Evolutionary conservation across 1,284 basidiomycete genomes (phyloP), one percentile per base, ranked within the genome.

Genomic region (Cryptococcus sp.): DNA sequence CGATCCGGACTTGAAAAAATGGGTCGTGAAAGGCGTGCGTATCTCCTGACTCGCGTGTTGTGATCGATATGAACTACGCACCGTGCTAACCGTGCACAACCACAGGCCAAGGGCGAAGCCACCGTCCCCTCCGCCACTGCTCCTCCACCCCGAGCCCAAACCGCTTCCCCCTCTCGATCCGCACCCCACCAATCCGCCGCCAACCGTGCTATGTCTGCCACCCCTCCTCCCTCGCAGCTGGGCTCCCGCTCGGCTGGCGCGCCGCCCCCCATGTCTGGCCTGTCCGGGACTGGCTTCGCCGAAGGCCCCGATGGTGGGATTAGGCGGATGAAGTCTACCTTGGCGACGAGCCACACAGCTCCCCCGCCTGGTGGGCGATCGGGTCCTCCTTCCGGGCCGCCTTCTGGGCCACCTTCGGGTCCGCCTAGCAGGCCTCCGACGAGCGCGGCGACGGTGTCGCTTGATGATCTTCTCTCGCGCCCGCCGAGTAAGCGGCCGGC

Each of bases 21-120:
- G 96, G 96, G 87, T 98, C 20, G 94, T 97, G 77, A 94, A 89
- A 78, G 93, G 89, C 78, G 91, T 90, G 64, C 73, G 82, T 18
- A 59, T 5, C 3, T 11, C 3, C 46, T 35, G 11, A 37, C 37
- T n/a, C n/a, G n/a, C n/a, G n/a, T n/a, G n/a, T n/a, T n/a, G n/a
- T 15, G n/a, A 21, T 47, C 18, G 45, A 39, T 43, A 9, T 38
- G 18, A 40, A 15, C 11, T 37, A 40, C n/a, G n/a, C 12, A 40
- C 8, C 20, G 28, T 43, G 9, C 36, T 8, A 47, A 60, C 50
- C 4, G 5, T 18, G 5, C 28, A 33, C 70, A 6, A 35, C 35
- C 56, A 16, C 65, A 90, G 87, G 81, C 79, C 57, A 83, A 81
- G 33, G 70, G 77, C 13, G 82, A 82, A 47, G 78, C 82, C 61